These are phyloP conservation scores for Senecio squalidus DNA, from an alignment of 140 eudicot genomes.

Conservation along the genomic window DNA sequence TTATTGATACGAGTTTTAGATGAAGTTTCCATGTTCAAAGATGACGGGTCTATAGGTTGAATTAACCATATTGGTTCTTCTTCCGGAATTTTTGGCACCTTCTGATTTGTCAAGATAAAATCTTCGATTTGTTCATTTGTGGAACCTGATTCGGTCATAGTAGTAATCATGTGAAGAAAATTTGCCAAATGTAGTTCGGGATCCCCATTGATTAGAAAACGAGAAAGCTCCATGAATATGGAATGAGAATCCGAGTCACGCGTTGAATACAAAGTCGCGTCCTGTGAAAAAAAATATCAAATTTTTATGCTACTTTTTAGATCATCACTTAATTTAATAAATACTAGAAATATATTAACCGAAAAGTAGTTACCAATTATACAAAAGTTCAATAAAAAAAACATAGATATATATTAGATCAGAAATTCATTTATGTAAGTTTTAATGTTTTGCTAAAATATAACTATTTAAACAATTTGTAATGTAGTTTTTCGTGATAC, in stretches of 20 bases:
- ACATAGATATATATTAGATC: too few species aligned
- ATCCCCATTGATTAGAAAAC: constrained; percentile 25
- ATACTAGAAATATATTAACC: too few species aligned
- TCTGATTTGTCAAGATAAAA: constrained; percentile 39
- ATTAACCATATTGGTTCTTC: constrained; percentile 36
- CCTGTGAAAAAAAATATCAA: too few species aligned
- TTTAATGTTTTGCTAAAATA: too few species aligned
- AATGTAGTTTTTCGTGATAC: too few species aligned
- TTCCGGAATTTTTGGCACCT: constrained; percentile 37
- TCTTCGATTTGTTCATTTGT: constrained; percentile 42
- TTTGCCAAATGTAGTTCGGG: constrained; percentile 19
- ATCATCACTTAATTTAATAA: too few species aligned
- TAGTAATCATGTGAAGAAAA: constrained; percentile 40
- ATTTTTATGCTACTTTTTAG: too few species aligned
- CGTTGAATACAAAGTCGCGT: constrained; percentile 33
- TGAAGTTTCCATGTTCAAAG: constrained; percentile 12
- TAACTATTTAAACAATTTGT: too few species aligned
- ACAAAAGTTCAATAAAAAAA: too few species aligned
- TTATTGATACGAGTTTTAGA: constrained; percentile 1
- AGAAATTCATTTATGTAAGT: too few species aligned
- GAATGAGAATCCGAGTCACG: constrained; percentile 39
- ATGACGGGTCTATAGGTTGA: too few species aligned
- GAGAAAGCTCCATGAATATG: constrained; percentile 43
- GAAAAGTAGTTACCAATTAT: too few species aligned
- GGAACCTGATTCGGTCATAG: constrained; percentile 44